Base-by-base conservation (phyloP, 2,329 filamentous ascomycete species). In the Lachnellula subtilissima region DNA sequence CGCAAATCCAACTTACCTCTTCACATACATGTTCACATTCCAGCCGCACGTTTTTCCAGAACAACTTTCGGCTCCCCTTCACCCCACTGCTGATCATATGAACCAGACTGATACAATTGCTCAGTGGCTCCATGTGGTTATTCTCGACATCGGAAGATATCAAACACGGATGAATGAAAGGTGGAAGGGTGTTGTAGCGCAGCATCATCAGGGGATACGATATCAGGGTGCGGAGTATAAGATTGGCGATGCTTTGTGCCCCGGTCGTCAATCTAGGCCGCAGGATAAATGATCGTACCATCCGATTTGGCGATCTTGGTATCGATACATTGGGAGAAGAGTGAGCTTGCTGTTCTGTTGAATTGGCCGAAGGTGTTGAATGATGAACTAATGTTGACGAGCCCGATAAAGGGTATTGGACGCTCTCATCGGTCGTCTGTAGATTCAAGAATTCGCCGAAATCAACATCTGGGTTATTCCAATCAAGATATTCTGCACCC, bases 41-140 rank as follows among this genome's bases (percentile, higher is more conserved):
- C 23, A 68, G 46, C 23, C 64, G 60, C 22, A 77, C 73, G 60
- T 76, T 76, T 51, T 67, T 73, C 75, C 75, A 78, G 53, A 77
- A 75, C 22, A 77, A 54, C 52, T 71, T 75, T 52, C 70, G 69
- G 61, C 68, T 73, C 0, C 70, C 71, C 46, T 63, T 65, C 1
- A 67, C 52, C 3, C 64, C 63, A 40, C 64, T 65, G 8, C 66
- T 67, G 22, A 75, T 67, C 73, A 77, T 75, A 50, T 71, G 67
- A 25, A 75, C 57, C 39, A 77, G 58, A 54, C 67, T 73, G n/a
- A 75, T 69, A 56, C 75, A 76, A 50, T 74, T 76, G 5, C 55
- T 65, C 7, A 77, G 59, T 39, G 73, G 65, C 58, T 75, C 73
- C 62, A 72, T 66, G 4, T 69, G 42, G 7, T 60, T 54, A 28